A percentile compares a stretch with the other conserved stretches of the same genome.
Evolutionary conservation across 345 rosid genomes (phyloP).

Genomic region (Litchi chinensis): DNA sequence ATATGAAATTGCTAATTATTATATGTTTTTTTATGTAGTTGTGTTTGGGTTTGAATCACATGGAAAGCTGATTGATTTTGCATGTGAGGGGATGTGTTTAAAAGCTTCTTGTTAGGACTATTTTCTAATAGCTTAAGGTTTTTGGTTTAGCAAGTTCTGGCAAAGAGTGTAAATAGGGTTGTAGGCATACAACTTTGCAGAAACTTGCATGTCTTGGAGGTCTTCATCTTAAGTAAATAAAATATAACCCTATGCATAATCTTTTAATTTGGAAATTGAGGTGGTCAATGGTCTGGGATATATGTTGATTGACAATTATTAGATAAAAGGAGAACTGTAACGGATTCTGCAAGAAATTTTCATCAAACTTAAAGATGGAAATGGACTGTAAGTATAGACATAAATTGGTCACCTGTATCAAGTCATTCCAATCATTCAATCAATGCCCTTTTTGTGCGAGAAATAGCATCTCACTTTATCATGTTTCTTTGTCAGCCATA

Average conservation of each 20-base stretch:
- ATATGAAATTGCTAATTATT: not conserved
- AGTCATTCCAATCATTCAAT: not conserved
- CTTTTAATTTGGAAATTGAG: not conserved
- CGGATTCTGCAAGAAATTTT: not conserved
- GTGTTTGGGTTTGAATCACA: not conserved
- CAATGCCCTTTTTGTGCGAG: not conserved
- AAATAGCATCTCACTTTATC: not conserved
- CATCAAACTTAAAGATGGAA: not conserved
- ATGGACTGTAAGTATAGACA: not conserved
- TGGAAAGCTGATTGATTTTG: not conserved
- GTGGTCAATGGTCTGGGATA: not conserved
- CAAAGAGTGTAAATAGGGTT: not conserved
- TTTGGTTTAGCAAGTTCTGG: not conserved
- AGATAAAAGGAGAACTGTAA: not conserved
- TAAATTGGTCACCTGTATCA: not conserved
- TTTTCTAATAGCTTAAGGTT: not conserved
- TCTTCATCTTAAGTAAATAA: not conserved
- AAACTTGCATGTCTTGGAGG: slow-evolving; percentile 3
- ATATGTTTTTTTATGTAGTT: not conserved
- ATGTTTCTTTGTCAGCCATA: not conserved
- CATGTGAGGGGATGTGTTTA: not conserved
- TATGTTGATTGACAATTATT: not conserved
- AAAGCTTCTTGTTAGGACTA: not conserved
- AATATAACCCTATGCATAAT: not conserved
- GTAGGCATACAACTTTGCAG: not conserved